Evolutionary conservation across 805 yeast genomes (phyloP).

Genomic region (Yarrowia phangngaensis): DNA sequence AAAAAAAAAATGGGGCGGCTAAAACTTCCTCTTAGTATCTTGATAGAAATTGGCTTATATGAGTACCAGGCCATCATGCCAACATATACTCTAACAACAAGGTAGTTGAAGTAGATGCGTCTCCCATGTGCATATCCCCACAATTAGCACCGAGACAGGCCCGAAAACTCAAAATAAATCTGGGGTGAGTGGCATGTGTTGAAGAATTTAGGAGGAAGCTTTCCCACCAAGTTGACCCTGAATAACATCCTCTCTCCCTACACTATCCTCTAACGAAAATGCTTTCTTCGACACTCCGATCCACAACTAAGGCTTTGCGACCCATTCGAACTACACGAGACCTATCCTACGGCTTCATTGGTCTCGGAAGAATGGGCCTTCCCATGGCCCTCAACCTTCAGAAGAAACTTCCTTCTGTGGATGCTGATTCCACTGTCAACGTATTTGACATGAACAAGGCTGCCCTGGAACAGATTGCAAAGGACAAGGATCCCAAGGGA

Average conservation of each 20-base stretch:
- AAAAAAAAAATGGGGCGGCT: too few relatives aligned
- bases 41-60: too few relatives aligned
- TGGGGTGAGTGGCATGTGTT: slow-evolving; percentile 21
- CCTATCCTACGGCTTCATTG: slow-evolving; percentile 48
- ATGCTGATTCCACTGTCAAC: slow-evolving; percentile 35
- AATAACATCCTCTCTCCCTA: background rate
- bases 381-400: slow-evolving; percentile 53
- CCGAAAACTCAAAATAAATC: slow-evolving; percentile 24
- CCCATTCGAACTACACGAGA: slow-evolving; percentile 5
- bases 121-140: too few relatives aligned
- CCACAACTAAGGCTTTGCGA: slow-evolving; percentile 19
- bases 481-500: slow-evolving; percentile 37
- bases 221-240: background rate
- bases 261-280: background rate
- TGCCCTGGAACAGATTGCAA: slow-evolving; percentile 33
- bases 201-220: background rate
- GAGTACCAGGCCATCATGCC: too few relatives aligned
- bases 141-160: slow-evolving; percentile 19
- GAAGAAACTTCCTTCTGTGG: slow-evolving; percentile 41
- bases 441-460: slow-evolving; percentile 45
- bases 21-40: background rate
- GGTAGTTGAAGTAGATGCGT: too few relatives aligned
- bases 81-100: too few relatives aligned
- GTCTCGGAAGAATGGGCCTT: slow-evolving; percentile 57
- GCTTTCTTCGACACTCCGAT: slow-evolving; percentile 17